phyloP scores from a whole-genome alignment of 2,329 filamentous ascomycete genomes.

The Verticillium albo-atrum region DNA sequence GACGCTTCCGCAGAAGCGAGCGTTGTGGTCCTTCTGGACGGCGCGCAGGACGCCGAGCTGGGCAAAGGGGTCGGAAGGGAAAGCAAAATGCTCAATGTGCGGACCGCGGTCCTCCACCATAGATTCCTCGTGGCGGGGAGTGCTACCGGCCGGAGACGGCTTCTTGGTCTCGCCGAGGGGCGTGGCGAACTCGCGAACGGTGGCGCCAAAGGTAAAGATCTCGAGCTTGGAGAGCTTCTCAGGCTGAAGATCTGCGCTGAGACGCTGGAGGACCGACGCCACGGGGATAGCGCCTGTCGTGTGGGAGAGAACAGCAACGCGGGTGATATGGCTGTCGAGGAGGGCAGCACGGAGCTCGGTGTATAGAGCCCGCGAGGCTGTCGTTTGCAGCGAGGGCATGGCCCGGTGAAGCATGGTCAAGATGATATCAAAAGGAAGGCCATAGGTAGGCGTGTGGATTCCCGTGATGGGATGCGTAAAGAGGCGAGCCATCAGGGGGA shows the following conservation, averaged over 20 bases:
- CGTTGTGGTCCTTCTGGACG: constrained; percentile 27
- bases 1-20: constrained; percentile 33
- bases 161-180: constrained; percentile 21
- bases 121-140: constrained; percentile 13
- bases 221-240: constrained; percentile 32
- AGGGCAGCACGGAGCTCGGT: constrained; percentile 28
- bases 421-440: constrained; percentile 48
- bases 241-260: constrained; percentile 31
- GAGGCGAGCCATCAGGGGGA: constrained; percentile 28
- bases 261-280: constrained; percentile 28
- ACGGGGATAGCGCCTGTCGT: constrained; percentile 31
- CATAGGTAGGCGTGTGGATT: constrained; percentile 45
- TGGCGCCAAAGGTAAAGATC: constrained; percentile 39
- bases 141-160: background rate
- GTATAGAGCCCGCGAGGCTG: constrained; percentile 26
- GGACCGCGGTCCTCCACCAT: constrained; percentile 13
- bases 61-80: constrained; percentile 30
- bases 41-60: constrained; percentile 30
- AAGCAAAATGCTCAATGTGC: constrained; percentile 32
- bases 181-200: constrained; percentile 29
- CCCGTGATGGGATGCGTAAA: constrained; percentile 39
- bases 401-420: constrained; percentile 26
- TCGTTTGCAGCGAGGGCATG: constrained; percentile 20
- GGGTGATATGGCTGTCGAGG: constrained; percentile 23
- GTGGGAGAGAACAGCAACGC: constrained; percentile 34